Evolutionary conservation across 495 filamentous ascomycete genomes (phyloP), one percentile per base, ranked within the genome.

Genomic region (Darksidea phi): DNA sequence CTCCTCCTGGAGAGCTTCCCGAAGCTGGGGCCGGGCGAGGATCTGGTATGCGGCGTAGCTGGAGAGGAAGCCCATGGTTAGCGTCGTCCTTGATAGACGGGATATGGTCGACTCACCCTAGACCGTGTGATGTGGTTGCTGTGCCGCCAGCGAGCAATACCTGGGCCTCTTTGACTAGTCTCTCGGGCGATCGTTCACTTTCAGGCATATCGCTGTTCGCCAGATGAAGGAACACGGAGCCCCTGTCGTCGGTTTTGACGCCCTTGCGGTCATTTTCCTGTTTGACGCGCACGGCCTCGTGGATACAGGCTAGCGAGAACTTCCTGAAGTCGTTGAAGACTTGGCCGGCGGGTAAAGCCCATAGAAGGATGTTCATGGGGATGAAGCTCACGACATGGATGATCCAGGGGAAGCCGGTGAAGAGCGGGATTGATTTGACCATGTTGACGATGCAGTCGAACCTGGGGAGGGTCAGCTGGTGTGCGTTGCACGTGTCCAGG

Each of bases 141-240:
- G 69, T 75, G 0, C 76, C 75, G 0, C 67, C 76, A 23, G 45
- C 56, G 12, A 75, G 17, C 7, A 77, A 12, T 1, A 67, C 45
- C 15, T 61, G 42, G 0, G 67, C 69, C 54, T 78, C 76, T 23
- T 72, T 67, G 5, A 18, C 43, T 1, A 78, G 36, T 0, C 75
- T 57, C 2, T 67, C 61, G 0, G 63, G 15, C 0, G 71, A 57
- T 11, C 6, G 8, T 13, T 77, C 75, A 1, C 67, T 70, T 32
- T 59, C 64, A 1, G 61, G 54, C 23, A 64, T 18, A 32, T 38
- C 54, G 47, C 48, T 58, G 13, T 47, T 41, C 18, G 17, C 17
- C 13, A 64, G 26, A 20, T n/a, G 17, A 15, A 46, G 61, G 38
- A 52, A 53, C 1, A 57, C 12, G 23, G 24, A 21, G 52, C 34